Evolutionary conservation across 192 early-diverging fungal species (phyloP), one percentile per base, ranked within the genome.

Genomic region (Coemansia sp.): DNA sequence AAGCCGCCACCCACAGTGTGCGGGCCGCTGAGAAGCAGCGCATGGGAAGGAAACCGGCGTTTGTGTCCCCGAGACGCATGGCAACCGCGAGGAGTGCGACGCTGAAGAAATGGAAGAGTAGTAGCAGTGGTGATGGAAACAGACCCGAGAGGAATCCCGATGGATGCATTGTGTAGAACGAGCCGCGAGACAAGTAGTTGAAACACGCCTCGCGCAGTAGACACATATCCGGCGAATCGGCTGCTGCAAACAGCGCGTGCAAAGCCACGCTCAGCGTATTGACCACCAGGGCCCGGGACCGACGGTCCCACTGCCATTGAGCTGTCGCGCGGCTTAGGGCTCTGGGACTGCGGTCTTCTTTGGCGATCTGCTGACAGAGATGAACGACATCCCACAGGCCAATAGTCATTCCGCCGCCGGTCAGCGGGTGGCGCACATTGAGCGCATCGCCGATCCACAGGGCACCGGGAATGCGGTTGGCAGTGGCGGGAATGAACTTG

Each of bases 331-430:
- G 35, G 2, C 71, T 73, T 3, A 70, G 71, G 11, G 89, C 84
- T 20, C 47, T 52, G 14, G 25, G 52, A 1, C 47, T 53, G 5
- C 33, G 52, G 1, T 55, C 25, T 16, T 31, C 48, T 10, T 52
- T 52, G 20, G 20, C 14, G 9, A 75, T 75, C n/a, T 90, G 68
- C 3, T 92, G 83, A 9, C 82, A 59, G 28, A 97, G 52, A 31
- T 88, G 84, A 1, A 94, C 91, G 4, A 93, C 90, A 75, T 99
- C 97, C 85, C 91, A 94, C 39, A 97, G 84, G 1, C 88, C 97
- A 0, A 99, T 90, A 0, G 97, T 97, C 97, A 99, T 99, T 23
- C 97, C 97, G 77, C 88, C 94, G 45, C 96, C 96, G 0, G 94
- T 97, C 58, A 99, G 81, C 16, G 94, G 94, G 64, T 97, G 95